These are phyloP conservation scores for Agaricus blazei DNA, from an alignment of 768 basidiomycete species.

Conservation along the genomic window DNA sequence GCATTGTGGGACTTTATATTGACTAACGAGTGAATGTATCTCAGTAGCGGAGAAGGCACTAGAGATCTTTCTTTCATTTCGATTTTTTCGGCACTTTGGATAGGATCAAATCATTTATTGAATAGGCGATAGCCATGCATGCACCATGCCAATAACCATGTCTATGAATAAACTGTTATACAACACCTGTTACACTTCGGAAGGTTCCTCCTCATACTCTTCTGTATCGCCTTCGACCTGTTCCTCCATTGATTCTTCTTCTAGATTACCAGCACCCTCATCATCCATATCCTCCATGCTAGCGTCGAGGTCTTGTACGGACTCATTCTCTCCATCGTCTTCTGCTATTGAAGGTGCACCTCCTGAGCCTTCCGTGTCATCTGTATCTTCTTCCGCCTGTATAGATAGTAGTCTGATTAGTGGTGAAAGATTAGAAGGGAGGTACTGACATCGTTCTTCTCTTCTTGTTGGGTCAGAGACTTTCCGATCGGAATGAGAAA, in stretches of 20 bases:
- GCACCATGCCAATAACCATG: background rate
- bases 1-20: conserved; percentile 87
- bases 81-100: no score
- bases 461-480: conserved; percentile 69
- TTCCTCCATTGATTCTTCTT: conserved; percentile 37
- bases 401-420: background rate
- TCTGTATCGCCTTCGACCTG: conserved; percentile 33
- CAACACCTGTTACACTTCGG: conserved; percentile 19
- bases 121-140: no score
- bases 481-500: conserved; percentile 74
- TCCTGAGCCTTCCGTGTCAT: conserved; percentile 46
- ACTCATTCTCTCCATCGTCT: conserved; percentile 46
- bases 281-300: conserved; percentile 57
- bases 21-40: conserved; percentile 10
- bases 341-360: conserved; percentile 37
- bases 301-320: conserved; percentile 54
- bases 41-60: background rate
- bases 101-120: no score
- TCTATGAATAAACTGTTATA: background rate
- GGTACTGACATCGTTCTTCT: conserved; percentile 72
- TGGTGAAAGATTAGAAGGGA: background rate
- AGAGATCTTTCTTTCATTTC: background rate
- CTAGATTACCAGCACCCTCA: conserved; percentile 36
- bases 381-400: conserved; percentile 12
- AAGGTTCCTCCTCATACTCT: conserved; percentile 47